These are phyloP conservation scores for Acanthamoeba healyi DNA, from an alignment of 208 protist species.

Conservation along the genomic window DNA sequence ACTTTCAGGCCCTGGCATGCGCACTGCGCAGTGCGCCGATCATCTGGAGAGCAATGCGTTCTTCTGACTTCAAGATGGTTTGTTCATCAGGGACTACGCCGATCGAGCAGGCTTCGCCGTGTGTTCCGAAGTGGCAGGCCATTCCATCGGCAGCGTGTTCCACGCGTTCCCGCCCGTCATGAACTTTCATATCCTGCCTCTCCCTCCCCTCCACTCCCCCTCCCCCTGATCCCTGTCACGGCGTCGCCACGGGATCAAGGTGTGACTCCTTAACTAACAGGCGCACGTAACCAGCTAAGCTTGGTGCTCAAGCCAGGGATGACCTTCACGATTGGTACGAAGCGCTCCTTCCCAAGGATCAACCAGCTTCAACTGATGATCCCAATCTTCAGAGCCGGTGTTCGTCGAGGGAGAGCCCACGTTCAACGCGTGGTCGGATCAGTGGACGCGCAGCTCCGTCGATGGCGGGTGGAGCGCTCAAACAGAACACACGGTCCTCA, in stretches of 20 bases:
- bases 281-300: background rate
- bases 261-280: conserved; percentile 1
- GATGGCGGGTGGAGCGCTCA: conserved; percentile 97
- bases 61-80: too few relatives aligned
- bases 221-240: background rate
- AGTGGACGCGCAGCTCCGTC: conserved; percentile 95
- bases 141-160: conserved; percentile 38
- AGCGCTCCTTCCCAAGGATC: too few relatives aligned
- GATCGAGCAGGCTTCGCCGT: background rate
- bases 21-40: background rate
- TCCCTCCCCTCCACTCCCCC: background rate
- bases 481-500: conserved; percentile 98
- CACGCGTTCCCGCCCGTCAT: conserved; percentile 44
- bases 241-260: too few relatives aligned
- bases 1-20: too few relatives aligned
- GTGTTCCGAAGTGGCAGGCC: background rate
- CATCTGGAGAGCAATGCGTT: background rate
- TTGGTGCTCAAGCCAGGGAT: conserved; percentile 37
- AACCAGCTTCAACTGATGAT: too few relatives aligned
- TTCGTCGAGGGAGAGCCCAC: conserved; percentile 93
- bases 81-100: background rate
- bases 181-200: conserved; percentile 22
- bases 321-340: conserved; percentile 50
- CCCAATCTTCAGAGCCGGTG: conserved; percentile 95
- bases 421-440: conserved; percentile 95